These are phyloP conservation scores for Podospora fimiseda DNA, from an alignment of 495 filamentous ascomycete genomes.

Conservation along the genomic window DNA sequence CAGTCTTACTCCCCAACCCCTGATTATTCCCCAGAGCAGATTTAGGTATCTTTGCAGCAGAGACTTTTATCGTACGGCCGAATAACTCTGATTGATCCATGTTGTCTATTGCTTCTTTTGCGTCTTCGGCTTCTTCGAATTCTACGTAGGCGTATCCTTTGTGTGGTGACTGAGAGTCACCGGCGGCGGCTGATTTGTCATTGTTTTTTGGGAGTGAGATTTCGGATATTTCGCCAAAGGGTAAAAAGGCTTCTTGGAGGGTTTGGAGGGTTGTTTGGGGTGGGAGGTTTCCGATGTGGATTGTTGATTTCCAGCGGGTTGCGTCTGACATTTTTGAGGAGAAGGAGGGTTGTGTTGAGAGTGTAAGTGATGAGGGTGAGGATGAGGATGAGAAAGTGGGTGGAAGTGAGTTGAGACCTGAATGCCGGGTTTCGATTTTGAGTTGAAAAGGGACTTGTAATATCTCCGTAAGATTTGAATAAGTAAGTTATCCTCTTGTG, in stretches of 20 bases:
- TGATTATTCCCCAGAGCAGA: conserved; percentile 71
- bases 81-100: conserved; percentile 98
- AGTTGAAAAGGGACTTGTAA: background rate
- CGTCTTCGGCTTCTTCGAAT: conserved; percentile 79
- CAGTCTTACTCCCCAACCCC: conserved; percentile 87
- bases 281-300: conserved; percentile 88
- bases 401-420: background rate
- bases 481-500: background rate
- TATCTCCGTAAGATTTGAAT: background rate
- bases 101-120: conserved; percentile 94
- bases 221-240: conserved; percentile 90
- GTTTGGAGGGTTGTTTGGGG: conserved; percentile 64
- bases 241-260: conserved; percentile 86
- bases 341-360: background rate
- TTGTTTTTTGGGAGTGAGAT: conserved; percentile 79
- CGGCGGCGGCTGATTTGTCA: conserved; percentile 47
- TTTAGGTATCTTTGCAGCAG: conserved; percentile 86
- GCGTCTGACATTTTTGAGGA: conserved; percentile 64
- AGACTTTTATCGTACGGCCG: conserved; percentile 85
- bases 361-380: background rate
- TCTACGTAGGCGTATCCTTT: conserved; percentile 96
- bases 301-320: conserved; percentile 77
- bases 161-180: conserved; percentile 51
- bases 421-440: background rate
- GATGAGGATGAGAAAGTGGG: background rate